A percentile compares a stretch with the other conserved stretches of the same genome.
Conservation (phyloP, 2,329 filamentous ascomycete genomes). For the Sporothrix dimorphospora region DNA sequence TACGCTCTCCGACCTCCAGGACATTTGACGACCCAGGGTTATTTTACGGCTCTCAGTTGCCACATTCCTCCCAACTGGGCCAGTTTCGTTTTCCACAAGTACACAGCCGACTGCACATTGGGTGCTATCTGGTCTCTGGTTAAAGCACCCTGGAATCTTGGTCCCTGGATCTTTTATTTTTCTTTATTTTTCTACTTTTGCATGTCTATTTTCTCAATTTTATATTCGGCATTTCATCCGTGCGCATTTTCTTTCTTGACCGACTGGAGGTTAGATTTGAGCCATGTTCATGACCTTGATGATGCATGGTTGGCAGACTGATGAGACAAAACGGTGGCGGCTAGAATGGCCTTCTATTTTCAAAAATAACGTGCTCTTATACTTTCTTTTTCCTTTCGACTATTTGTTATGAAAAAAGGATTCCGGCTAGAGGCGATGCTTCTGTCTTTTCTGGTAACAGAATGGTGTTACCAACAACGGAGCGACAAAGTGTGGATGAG, state of each 20-base stretch:
- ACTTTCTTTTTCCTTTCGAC: neutral
- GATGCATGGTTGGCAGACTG: constrained; percentile 16
- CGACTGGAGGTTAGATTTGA: constrained; percentile 21
- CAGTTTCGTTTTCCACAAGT: neutral
- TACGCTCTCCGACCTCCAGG: neutral
- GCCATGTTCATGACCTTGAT: constrained; percentile 16
- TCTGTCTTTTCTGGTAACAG: neutral
- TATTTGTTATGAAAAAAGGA: neutral
- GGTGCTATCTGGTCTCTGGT: neutral
- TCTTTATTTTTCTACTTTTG: neutral
- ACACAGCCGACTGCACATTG: neutral
- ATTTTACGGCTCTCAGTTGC: neutral
- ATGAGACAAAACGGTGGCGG: constrained; percentile 14
- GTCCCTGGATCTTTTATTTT: too few species aligned
- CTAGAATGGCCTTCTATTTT: constrained; percentile 7
- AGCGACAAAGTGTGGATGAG: neutral
- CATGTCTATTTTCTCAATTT: neutral
- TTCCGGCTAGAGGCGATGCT: neutral
- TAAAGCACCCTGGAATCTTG: neutral
- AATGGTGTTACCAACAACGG: neutral
- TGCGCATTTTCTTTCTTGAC: neutral
- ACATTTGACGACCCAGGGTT: neutral
- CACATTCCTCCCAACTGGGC: neutral
- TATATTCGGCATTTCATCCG: neutral
- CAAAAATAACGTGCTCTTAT: neutral